These are phyloP conservation scores for Fomitopsis serialis DNA, from an alignment of 768 basidiomycete species.

Conservation along the genomic window DNA sequence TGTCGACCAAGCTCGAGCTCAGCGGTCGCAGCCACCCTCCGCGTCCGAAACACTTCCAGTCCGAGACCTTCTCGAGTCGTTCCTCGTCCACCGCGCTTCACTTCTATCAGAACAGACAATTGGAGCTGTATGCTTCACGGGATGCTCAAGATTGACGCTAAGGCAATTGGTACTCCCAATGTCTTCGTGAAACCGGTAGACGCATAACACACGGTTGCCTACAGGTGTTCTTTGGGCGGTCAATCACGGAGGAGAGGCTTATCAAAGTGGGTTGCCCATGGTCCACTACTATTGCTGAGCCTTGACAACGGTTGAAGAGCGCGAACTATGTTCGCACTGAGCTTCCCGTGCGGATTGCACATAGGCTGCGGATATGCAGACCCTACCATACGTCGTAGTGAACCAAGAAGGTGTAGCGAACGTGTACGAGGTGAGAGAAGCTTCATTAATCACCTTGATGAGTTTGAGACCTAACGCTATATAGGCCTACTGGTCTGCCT, in stretches of 20 bases:
- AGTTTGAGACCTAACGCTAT: background rate
- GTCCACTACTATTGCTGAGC: background rate
- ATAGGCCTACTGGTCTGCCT: conserved; percentile 83
- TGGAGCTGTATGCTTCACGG: conserved; percentile 76
- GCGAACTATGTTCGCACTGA: conserved; percentile 91
- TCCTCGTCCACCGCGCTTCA: conserved; percentile 19
- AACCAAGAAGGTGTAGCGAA: conserved; percentile 78
- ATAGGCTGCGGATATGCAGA: conserved; percentile 85
- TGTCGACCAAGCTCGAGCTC: no score
- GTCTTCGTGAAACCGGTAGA: background rate
- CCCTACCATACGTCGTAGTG: conserved; percentile 81
- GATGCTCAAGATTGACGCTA: conserved; percentile 68
- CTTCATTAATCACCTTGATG: no score
- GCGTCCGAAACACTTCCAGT: no score
- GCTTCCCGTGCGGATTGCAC: conserved; percentile 82
- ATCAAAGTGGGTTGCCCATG: conserved; percentile 48
- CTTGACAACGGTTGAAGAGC: conserved; percentile 40
- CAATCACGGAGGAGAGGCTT: conserved; percentile 72
- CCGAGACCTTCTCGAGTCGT: background rate
- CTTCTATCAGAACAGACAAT: conserved; percentile 80
- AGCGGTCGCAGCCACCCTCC: no score
- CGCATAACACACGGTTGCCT: background rate
- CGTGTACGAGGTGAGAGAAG: conserved; percentile 69
- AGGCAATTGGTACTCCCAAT: conserved; percentile 60
- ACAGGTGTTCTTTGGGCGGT: conserved; percentile 83